Evolutionary conservation across 257 asterid species (phyloP).

Genomic region (Petunia secreta): DNA sequence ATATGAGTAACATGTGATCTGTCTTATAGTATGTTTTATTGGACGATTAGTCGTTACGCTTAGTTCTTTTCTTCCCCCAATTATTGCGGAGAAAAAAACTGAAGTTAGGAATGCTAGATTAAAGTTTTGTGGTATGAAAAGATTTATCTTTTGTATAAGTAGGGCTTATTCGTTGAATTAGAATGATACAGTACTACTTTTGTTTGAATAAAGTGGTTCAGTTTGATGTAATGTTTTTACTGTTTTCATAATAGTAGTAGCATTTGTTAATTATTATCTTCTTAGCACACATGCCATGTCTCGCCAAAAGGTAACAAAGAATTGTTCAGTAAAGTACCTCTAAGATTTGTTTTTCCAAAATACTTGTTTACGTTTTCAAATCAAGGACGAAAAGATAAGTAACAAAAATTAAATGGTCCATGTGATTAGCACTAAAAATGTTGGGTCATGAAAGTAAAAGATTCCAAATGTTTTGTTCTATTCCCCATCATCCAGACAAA

Average conservation of each 20-base stretch:
- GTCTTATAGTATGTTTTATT: no score
- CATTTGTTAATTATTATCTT: conserved; percentile 16
- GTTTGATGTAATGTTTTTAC: not conserved
- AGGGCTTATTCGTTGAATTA: no score
- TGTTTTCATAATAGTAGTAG: not conserved
- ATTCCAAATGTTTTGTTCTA: conserved; percentile 53
- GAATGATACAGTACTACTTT: not conserved
- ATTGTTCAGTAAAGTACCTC: conserved; percentile 4
- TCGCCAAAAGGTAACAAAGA: conserved; percentile 20
- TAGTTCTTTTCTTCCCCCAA: no score
- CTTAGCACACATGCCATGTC: conserved; percentile 9
- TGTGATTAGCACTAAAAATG: conserved; percentile 36
- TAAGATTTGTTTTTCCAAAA: conserved; percentile 7
- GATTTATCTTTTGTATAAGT: no score
- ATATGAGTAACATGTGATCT: no score
- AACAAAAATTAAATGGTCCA: conserved; percentile 14
- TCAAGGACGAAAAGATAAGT: not conserved
- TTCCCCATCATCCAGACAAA: conserved; percentile 14
- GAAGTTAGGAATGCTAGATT: no score
- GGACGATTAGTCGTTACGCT: no score
- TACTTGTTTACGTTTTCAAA: not conserved
- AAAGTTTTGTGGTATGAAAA: no score
- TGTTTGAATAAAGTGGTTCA: not conserved
- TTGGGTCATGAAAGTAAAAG: conserved; percentile 38
- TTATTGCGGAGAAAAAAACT: no score